Percentiles rank a stretch among this genome's conserved stretches.
Conservation (phyloP, 176 grass and related monocot species). For the Raddia guianensis region DNA sequence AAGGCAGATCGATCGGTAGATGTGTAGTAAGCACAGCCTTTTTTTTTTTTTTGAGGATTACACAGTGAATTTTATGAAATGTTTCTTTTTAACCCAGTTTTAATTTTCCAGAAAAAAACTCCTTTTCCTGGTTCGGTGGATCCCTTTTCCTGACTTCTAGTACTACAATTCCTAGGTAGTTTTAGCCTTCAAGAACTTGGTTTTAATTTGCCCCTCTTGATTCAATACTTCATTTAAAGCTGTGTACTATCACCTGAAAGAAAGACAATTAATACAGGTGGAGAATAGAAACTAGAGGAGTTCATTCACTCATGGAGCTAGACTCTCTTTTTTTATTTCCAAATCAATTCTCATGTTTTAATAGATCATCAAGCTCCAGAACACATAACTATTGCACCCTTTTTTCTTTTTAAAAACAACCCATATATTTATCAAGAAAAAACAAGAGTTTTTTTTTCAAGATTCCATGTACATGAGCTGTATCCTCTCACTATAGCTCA, state of each 20-base stretch:
- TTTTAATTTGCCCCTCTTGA: conserved; percentile 36
- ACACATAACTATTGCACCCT: neutral
- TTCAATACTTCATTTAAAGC: conserved; percentile 65
- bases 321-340: neutral
- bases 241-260: conserved; percentile 44
- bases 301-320: conserved; percentile 27
- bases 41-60: conserved; percentile 4
- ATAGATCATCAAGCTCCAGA: conserved; percentile 10
- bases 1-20: neutral
- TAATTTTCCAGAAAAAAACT: neutral
- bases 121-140: conserved; percentile 31
- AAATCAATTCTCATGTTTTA: conserved; percentile 30
- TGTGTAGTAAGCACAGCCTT: conserved; percentile 17
- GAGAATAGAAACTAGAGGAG: conserved; percentile 35
- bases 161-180: conserved; percentile 39
- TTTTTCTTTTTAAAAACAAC: neutral
- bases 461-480: conserved; percentile 65
- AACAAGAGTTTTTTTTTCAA: conserved; percentile 26
- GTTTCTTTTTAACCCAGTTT: conserved; percentile 12
- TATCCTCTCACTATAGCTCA: conserved; percentile 37
- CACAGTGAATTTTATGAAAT: conserved; percentile 29
- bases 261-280: conserved; percentile 56
- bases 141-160: conserved; percentile 37
- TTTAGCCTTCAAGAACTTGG: conserved; percentile 25
- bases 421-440: conserved; percentile 30